phyloP scores from a whole-genome alignment of 352 stramenopile genomes.

The Globisporangium rhizosaccharum region DNA sequence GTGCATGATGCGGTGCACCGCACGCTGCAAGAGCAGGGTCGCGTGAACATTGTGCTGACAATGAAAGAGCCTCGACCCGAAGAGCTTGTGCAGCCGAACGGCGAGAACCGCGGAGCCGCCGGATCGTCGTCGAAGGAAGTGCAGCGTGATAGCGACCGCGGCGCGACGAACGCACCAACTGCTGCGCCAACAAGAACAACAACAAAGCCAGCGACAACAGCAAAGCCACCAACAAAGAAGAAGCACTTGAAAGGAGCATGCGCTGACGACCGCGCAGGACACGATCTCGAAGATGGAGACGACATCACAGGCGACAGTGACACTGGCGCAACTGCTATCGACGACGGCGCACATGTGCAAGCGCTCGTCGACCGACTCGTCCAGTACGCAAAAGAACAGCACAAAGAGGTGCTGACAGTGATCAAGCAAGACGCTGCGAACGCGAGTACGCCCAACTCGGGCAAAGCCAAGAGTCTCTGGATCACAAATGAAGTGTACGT shows the following conservation, averaged over 20 bases:
- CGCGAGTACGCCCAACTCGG: slow-evolving; percentile 4
- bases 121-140: not conserved
- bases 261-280: slow-evolving; percentile 2
- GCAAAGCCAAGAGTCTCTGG: slow-evolving; percentile 29
- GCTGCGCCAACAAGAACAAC: no score
- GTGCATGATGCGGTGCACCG: slow-evolving; percentile 16
- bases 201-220: not conserved
- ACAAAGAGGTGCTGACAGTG: slow-evolving; percentile 22
- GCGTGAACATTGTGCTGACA: slow-evolving; percentile 28
- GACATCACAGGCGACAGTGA: not conserved
- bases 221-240: not conserved
- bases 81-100: slow-evolving; percentile 10
- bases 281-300: slow-evolving; percentile 2
- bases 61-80: slow-evolving; percentile 22
- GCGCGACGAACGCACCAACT: no score
- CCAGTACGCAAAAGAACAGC: slow-evolving; percentile 21
- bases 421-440: slow-evolving; percentile 15
- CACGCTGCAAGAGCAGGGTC: slow-evolving; percentile 12
- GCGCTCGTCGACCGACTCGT: slow-evolving; percentile 24
- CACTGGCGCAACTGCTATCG: slow-evolving; percentile 1
- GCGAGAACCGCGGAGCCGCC: slow-evolving; percentile 2
- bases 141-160: slow-evolving; percentile 1
- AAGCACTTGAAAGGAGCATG: slow-evolving; percentile 6
- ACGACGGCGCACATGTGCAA: slow-evolving; percentile 14
- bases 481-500: slow-evolving; percentile 47